Conservation (phyloP, 345 rosid species). For the Rhizophora apiculata region DNA sequence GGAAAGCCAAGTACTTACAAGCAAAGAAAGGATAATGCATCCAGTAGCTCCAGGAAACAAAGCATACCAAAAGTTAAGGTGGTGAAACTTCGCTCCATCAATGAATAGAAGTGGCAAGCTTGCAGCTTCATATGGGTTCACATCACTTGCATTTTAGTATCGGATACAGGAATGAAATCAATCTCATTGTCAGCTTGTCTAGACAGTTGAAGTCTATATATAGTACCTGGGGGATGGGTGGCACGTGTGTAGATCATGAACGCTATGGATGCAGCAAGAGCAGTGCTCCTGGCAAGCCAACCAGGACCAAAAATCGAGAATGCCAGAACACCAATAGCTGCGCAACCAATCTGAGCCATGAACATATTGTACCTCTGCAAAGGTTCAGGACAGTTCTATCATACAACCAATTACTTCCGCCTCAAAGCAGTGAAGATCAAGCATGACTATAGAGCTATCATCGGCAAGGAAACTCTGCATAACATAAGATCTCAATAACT, state of each 20-base stretch:
- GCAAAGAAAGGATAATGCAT: conserved; percentile 66
- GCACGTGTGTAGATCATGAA: conserved; percentile 74
- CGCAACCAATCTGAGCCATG: conserved; percentile 90
- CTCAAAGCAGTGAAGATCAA: neutral
- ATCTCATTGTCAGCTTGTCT: no score
- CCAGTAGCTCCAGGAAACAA: conserved; percentile 89
- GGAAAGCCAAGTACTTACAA: conserved; percentile 42
- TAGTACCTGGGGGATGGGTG: conserved; percentile 81
- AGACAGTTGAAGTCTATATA: neutral
- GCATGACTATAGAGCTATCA: neutral
- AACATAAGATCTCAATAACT: no score
- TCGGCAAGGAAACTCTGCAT: no score
- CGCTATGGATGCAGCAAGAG: conserved; percentile 76
- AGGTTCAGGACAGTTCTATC: neutral
- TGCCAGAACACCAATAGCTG: conserved; percentile 83
- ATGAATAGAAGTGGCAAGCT: conserved; percentile 88
- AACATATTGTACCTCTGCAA: conserved; percentile 94
- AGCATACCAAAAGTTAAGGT: conserved; percentile 68
- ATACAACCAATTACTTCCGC: neutral
- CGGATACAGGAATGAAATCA: neutral
- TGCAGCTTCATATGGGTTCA: conserved; percentile 52
- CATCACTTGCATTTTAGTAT: neutral
- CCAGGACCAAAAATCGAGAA: conserved; percentile 68
- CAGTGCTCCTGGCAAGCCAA: conserved; percentile 79
- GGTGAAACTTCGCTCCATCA: conserved; percentile 75